phyloP scores from a whole-genome alignment of 108 stramenopile species.

The Asterionellopsis glacialis region DNA sequence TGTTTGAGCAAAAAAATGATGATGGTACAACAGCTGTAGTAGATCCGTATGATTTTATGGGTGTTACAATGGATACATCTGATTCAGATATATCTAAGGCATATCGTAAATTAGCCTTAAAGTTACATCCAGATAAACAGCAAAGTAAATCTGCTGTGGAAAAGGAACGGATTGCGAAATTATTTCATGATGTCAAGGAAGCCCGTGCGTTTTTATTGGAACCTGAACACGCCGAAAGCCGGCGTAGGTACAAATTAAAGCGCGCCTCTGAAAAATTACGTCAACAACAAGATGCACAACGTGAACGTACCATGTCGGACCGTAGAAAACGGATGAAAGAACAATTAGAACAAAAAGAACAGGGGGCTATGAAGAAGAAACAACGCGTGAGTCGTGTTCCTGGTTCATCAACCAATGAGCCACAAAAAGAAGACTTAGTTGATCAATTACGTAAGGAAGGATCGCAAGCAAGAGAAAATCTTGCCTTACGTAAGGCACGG shows the following conservation, averaged over 20 bases:
- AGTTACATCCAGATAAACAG: constrained; percentile 96
- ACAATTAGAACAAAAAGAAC: constrained; percentile 56
- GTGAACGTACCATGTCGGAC: constrained; percentile 63
- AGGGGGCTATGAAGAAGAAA: constrained; percentile 16
- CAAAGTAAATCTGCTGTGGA: constrained; percentile 24
- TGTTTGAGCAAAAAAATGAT: no score
- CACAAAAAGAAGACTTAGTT: constrained; percentile 31
- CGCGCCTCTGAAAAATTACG: constrained; percentile 53
- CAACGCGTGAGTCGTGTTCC: neutral
- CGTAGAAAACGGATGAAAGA: constrained; percentile 67
- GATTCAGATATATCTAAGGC: constrained; percentile 68
- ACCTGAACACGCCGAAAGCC: constrained; percentile 43
- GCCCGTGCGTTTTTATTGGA: constrained; percentile 60
- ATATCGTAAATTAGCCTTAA: constrained; percentile 77
- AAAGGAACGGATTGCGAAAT: constrained; percentile 12
- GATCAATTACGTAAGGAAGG: constrained; percentile 65
- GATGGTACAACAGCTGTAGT: no score
- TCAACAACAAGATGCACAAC: constrained; percentile 45
- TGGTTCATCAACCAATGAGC: constrained; percentile 4
- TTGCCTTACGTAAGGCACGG: constrained; percentile 42
- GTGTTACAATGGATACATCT: constrained; percentile 62
- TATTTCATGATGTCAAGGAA: constrained; percentile 53
- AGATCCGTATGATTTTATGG: constrained; percentile 83
- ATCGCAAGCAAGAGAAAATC: constrained; percentile 43
- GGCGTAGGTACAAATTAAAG: constrained; percentile 54